phyloP scores from a whole-genome alignment of 768 basidiomycete species.

The Suillus weaverae region DNA sequence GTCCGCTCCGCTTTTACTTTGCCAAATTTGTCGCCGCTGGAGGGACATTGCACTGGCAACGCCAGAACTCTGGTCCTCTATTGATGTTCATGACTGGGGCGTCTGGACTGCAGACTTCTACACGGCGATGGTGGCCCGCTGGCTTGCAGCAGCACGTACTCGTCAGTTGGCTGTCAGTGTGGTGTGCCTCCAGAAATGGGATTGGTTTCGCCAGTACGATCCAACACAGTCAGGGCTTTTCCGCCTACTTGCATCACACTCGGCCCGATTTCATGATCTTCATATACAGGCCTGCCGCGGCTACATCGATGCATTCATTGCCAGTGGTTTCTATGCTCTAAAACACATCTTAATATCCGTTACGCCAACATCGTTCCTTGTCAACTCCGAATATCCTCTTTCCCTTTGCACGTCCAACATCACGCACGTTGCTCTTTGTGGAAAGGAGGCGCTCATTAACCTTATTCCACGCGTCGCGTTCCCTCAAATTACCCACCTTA shows the following conservation, averaged over 20 bases:
- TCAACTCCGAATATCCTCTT: neutral
- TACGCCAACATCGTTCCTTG: slow-evolving; percentile 11
- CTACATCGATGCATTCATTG: slow-evolving; percentile 25
- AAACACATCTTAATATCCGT: slow-evolving; percentile 21
- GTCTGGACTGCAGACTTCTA: slow-evolving; percentile 29
- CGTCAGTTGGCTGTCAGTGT: slow-evolving; percentile 26
- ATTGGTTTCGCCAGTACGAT: neutral
- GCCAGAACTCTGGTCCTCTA: slow-evolving; percentile 33
- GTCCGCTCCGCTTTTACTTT: slow-evolving; percentile 33
- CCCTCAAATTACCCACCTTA: slow-evolving; percentile 24
- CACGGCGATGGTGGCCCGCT: slow-evolving; percentile 24
- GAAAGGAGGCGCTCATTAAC: slow-evolving; percentile 12
- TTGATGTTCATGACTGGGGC: slow-evolving; percentile 29
- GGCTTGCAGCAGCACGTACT: slow-evolving; percentile 21
- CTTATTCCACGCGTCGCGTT: slow-evolving; percentile 20
- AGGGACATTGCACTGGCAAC: slow-evolving; percentile 27
- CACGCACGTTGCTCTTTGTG: slow-evolving; percentile 16
- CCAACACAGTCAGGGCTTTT: slow-evolving; percentile 20
- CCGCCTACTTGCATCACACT: slow-evolving; percentile 22
- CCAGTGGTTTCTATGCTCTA: slow-evolving; percentile 12
- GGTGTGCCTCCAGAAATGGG: slow-evolving; percentile 4
- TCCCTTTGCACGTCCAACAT: slow-evolving; percentile 19
- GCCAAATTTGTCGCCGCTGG: slow-evolving; percentile 35
- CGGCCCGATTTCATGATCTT: slow-evolving; percentile 18
- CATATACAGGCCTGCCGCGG: slow-evolving; percentile 16